Base-by-base conservation (phyloP, 1,139 yeast genomes). In the Debaryomyces coudertii region DNA sequence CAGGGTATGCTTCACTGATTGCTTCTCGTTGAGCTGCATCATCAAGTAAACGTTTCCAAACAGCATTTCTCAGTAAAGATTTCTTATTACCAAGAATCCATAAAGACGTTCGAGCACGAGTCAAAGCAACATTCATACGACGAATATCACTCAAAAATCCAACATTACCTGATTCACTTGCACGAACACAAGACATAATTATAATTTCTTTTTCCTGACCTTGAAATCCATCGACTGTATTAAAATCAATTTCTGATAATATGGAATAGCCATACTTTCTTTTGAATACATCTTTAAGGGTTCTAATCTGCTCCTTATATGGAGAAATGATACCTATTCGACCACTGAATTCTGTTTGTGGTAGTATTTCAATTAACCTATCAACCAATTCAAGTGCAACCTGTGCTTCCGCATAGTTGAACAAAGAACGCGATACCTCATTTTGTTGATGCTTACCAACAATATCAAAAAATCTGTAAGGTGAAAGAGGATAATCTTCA, bases 151-250 rank as follows among this genome's bases (percentile, higher is more conserved):
- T 85, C 64, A 92, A 79, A 66, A 92, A 92, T 23, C 98, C 98
- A 52, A 92, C 93, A 45, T 89, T 81, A 4, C 77, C 76, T 4
- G 66, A 61, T 12, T 78, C 81, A 60, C 82, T 83, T 3, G 97
- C 96, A 60, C 99, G 79, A 6, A 95, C 99, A 80, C 98, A 92
- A 0, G 98, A 90, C 76, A 93, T 84, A 39, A 93, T 82, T 52
- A 93, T 89, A 44, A 95, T 83, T 54, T 93, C 98, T 63, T 92
- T 93, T 62, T 93, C 99, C 65, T 93, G 98, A 55, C 99, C 99
- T 71, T 93, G 99, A 62, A 90, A 93, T 1, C 99, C 99, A 73
- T 93, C 99, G 47, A 93, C 93, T 0, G 99, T 90, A 58, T 92
- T 90, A 69, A 95, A 90, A 61, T 89, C 96, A 43, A 95, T 82